Base-by-base conservation (phyloP, 192 early-diverging fungal genomes). In the Geranomyces michiganensis region DNA sequence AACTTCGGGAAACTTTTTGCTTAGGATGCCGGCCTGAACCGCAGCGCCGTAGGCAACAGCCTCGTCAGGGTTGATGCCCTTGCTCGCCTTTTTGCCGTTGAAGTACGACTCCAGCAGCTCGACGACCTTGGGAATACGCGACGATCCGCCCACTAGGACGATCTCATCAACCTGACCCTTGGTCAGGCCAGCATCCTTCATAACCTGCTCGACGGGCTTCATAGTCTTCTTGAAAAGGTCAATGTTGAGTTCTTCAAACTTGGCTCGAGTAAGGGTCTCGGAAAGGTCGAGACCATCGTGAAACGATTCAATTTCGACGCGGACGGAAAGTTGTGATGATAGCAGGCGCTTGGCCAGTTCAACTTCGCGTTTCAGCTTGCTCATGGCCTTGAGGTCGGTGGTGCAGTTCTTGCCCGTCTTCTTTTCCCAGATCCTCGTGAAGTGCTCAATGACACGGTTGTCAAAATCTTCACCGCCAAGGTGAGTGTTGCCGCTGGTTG, bases 61-160 rank as follows among this genome's bases (percentile, higher is more conserved):
- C 85, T 98, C 96, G 83, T 98, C 96, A 73, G 95, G 95, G 88
- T 98, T 98, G 78, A 98, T 96, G 73, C 92, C 92, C 90, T 96
- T 96, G 81, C 83, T 87, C 44, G 94, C 90, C 88, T 96, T 95
- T 89, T 96, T 96, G 76, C 95, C 94, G 78, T 94, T 92, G 76
- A 98, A 98, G 87, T 86, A 96, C 60, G 93, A 91, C 78, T 96
- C 92, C 43, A 98, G 84, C 60, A 98, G 85, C 78, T 94, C 85
- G 66, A 92, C 89, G 60, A 98, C 93, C 89, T 96, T 96, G 84
- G 96, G 96, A 74, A 98, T 98, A 87, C 96, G 96, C 46, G 96
- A 96, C 70, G 96, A 98, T 67, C 96, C 96, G 81, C 96, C 96
- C 56, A 98, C 96, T 53, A 98, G 88, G 27, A 98, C 96, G 86